Evolutionary conservation across 352 stramenopile genomes (phyloP).

Genomic region (Phytophthora uliginosa): DNA sequence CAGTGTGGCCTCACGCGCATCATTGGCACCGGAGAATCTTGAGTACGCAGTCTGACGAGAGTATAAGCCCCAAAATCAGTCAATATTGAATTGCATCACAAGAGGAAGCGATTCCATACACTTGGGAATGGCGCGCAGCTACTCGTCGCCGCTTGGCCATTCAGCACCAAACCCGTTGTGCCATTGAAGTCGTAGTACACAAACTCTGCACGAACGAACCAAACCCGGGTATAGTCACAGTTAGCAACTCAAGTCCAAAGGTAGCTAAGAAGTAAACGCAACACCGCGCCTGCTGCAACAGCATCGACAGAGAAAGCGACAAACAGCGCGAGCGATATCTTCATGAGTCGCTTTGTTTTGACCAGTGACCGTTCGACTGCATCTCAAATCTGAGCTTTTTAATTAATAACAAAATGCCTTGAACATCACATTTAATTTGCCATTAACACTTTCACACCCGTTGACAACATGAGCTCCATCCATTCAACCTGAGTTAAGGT

Average conservation of each 20-base stretch:
- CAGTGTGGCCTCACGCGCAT: conserved; percentile 66
- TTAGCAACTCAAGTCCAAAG: not conserved
- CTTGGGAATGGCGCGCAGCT: conserved; percentile 64
- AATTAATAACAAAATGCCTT: no score
- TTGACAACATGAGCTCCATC: conserved; percentile 13
- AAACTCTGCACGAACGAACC: conserved; percentile 60
- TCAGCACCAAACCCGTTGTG: conserved; percentile 82
- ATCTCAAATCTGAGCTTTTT: no score
- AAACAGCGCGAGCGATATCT: conserved; percentile 3
- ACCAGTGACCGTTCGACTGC: conserved; percentile 16
- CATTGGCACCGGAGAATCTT: conserved; percentile 45
- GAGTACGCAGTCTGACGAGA: conserved; percentile 70
- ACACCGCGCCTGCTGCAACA: conserved; percentile 8
- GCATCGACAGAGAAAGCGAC: not conserved
- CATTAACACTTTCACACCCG: not conserved
- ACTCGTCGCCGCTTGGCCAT: conserved; percentile 82
- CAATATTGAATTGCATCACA: not conserved
- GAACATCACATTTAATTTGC: not conserved
- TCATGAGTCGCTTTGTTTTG: conserved; percentile 8
- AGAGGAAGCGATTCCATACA: conserved; percentile 33
- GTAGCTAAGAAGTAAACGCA: not conserved
- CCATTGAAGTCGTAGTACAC: conserved; percentile 91
- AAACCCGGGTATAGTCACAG: not conserved
- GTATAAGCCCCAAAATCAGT: not conserved
- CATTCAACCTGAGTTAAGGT: not conserved